Evolutionary conservation across 2,329 filamentous ascomycete genomes (phyloP).

Genomic region (Fusarium pseudonygamai): DNA sequence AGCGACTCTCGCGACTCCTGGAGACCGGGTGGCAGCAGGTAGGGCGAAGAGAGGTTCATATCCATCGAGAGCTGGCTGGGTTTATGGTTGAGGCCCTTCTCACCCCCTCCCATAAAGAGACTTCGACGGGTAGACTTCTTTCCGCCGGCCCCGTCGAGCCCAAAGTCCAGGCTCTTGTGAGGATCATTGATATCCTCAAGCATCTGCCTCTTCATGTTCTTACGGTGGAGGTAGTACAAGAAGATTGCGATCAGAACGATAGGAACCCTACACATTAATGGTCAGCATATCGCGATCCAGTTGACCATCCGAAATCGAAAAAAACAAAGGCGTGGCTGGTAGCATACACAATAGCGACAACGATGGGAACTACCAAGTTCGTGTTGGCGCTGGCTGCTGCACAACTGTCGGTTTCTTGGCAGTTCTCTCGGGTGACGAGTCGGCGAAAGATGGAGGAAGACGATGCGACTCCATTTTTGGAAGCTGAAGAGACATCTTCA

Average conservation of each 20-base stretch:
- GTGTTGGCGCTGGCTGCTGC: conserved; percentile 60
- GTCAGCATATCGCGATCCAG: conserved; percentile 30
- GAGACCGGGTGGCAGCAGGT: conserved; percentile 86
- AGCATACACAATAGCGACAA: conserved; percentile 76
- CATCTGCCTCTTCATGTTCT: conserved; percentile 75
- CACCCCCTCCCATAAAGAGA: conserved; percentile 57
- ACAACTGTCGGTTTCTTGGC: conserved; percentile 55
- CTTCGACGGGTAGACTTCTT: conserved; percentile 49
- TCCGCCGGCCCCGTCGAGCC: conserved; percentile 63
- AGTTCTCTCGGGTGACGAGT: conserved; percentile 36
- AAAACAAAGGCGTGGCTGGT: background rate
- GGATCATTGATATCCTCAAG: conserved; percentile 86
- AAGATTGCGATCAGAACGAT: conserved; percentile 72
- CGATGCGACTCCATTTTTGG: background rate
- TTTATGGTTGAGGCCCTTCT: conserved; percentile 59
- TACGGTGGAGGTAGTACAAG: conserved; percentile 80
- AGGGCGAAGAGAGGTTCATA: conserved; percentile 83
- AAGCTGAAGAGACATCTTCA: conserved; percentile 22
- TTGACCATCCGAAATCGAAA: background rate
- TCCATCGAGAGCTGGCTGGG: conserved; percentile 73
- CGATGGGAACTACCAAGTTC: conserved; percentile 70
- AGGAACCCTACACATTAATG: conserved; percentile 70
- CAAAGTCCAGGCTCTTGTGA: conserved; percentile 93
- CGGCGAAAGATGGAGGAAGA: conserved; percentile 30
- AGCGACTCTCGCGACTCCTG: conserved; percentile 86